Percentiles rank a stretch among this genome's conserved stretches.
Evolutionary conservation across 1,284 basidiomycete species (phyloP).

Genomic region (Ceratorhiza oryzae-sativae): DNA sequence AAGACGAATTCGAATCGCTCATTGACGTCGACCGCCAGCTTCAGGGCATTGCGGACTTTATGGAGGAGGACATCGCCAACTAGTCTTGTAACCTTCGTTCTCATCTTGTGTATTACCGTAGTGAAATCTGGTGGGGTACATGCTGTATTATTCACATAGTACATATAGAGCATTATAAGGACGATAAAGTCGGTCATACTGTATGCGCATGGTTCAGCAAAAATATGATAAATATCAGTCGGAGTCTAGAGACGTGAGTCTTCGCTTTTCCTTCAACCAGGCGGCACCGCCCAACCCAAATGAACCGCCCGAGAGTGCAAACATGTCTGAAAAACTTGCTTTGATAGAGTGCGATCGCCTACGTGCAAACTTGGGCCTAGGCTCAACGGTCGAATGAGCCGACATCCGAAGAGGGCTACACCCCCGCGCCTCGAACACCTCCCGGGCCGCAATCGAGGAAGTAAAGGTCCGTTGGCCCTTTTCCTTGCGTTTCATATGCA

Average conservation of each 20-base stretch:
- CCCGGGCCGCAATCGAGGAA: slow-evolving; percentile 2
- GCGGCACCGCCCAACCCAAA: neutral
- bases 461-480: neutral
- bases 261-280: slow-evolving; percentile 19
- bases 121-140: neutral
- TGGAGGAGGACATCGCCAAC: slow-evolving; percentile 14
- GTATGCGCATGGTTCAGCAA: neutral
- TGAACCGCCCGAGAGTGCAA: neutral
- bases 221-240: neutral
- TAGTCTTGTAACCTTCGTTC: no score
- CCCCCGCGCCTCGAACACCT: slow-evolving; percentile 16
- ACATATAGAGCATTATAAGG: neutral
- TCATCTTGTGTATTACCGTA: neutral
- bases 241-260: neutral
- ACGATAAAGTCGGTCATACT: neutral
- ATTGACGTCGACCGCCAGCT: slow-evolving; percentile 13
- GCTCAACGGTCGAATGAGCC: neutral
- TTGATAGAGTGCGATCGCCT: slow-evolving; percentile 12
- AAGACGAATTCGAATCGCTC: slow-evolving; percentile 12
- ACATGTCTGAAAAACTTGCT: neutral
- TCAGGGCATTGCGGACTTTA: slow-evolving; percentile 9
- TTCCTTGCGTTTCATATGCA: slow-evolving; percentile 20
- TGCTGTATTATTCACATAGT: neutral
- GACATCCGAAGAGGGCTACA: slow-evolving; percentile 14
- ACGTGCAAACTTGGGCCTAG: neutral